phyloP scores from a whole-genome alignment of 192 early-diverging fungal species.

The Entophlyctis helioformis region DNA sequence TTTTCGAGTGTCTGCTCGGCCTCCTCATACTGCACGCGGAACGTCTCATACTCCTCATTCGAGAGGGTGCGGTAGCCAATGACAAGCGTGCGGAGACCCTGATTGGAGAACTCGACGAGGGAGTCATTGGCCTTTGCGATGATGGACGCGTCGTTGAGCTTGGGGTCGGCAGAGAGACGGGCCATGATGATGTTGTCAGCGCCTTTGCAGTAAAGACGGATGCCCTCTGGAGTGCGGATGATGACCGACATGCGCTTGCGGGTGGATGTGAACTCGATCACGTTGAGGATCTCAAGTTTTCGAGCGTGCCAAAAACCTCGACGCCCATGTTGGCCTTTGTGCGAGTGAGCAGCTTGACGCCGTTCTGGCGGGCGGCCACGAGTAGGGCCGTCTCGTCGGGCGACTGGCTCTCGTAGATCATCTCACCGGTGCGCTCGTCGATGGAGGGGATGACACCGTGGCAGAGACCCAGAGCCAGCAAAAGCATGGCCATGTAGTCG shows the following conservation, averaged over 20 bases:
- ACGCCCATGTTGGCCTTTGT: constrained; percentile 24
- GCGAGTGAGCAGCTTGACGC: constrained; percentile 23
- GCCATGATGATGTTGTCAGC: constrained; percentile 78
- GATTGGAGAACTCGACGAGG: constrained; percentile 28
- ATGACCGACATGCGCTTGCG: constrained; percentile 86
- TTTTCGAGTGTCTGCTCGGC: constrained; percentile 57
- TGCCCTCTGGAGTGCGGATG: constrained; percentile 53
- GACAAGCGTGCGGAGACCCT: constrained; percentile 71
- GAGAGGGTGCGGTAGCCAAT: constrained; percentile 59
- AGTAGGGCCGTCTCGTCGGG: constrained; percentile 46
- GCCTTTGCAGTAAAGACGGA: constrained; percentile 78
- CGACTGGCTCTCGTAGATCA: constrained; percentile 88
- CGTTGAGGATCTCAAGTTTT: background rate
- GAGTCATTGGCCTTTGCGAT: constrained; percentile 16
- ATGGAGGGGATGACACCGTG: constrained; percentile 54
- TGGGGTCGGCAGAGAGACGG: constrained; percentile 34
- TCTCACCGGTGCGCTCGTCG: constrained; percentile 18
- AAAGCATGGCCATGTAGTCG: constrained; percentile 31
- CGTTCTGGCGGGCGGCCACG: constrained; percentile 35
- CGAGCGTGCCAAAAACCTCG: constrained; percentile 40
- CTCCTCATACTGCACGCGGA: constrained; percentile 51
- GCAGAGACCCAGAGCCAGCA: constrained; percentile 65
- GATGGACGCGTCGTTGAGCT: constrained; percentile 5
- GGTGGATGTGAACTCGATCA: constrained; percentile 75
- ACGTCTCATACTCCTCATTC: constrained; percentile 52